These are phyloP conservation scores for Alopecurus myosuroides DNA, from an alignment of 176 grass and related monocot genomes.

Conservation along the genomic window DNA sequence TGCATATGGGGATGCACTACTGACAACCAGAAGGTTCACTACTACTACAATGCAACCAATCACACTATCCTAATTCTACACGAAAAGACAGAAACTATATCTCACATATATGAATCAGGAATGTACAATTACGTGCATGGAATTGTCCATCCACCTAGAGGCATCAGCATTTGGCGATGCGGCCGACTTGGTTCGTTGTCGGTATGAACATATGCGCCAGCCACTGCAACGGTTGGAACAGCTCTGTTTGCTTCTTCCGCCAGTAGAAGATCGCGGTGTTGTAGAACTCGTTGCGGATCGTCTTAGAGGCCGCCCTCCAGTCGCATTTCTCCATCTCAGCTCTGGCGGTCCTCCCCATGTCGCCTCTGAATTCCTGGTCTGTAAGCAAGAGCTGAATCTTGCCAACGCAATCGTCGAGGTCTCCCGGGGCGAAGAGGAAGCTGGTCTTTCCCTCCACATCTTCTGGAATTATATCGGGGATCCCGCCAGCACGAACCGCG, in stretches of 20 bases:
- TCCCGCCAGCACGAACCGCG: constrained; percentile 63
- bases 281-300: constrained; percentile 91
- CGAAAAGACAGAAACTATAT: constrained; percentile 19
- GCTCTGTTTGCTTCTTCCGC: constrained; percentile 63
- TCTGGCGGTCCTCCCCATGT: constrained; percentile 60
- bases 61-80: constrained; percentile 8
- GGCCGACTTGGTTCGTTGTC: neutral
- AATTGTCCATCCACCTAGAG: neutral
- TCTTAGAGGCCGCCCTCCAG: constrained; percentile 66
- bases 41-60: constrained; percentile 7
- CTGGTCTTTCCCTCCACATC: constrained; percentile 77
- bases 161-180: constrained; percentile 20
- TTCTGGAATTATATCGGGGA: constrained; percentile 76
- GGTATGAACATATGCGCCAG: constrained; percentile 45
- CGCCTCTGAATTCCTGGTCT: constrained; percentile 45
- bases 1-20: neutral
- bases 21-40: too few species aligned
- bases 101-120: constrained; percentile 18
- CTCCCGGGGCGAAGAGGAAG: constrained; percentile 72
- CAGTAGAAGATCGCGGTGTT: constrained; percentile 82
- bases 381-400: constrained; percentile 59
- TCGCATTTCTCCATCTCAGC: constrained; percentile 81
- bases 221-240: constrained; percentile 58
- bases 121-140: constrained; percentile 30
- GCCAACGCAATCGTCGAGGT: constrained; percentile 58